Base-by-base conservation (phyloP, 257 asterid genomes). In the Striga asiatica region DNA sequence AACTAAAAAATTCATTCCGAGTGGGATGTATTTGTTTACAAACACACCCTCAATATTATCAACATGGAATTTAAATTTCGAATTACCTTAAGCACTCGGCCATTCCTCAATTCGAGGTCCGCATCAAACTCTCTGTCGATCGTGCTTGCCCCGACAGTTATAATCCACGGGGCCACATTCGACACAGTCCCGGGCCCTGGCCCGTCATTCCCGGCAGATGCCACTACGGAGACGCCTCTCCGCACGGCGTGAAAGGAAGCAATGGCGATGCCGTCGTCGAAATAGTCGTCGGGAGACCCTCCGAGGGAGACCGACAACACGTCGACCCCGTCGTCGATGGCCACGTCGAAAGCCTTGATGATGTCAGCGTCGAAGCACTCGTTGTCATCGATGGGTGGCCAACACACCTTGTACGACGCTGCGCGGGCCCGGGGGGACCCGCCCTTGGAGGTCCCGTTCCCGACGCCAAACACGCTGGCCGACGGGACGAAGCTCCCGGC, bases 351-450 rank as follows among this genome's bases (percentile, higher is more conserved):
- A 22, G 70, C 94, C 28, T 73, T 54, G 45, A 86, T 0, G 12
- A 81, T 61, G 45, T 89, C 98, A 2, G 85, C 72, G 1, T 74
- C 87, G 1, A 29, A 50, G 72, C 98, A 89, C 10, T 45, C 76
- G 4, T 11, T 1, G 0, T 28, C 66, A 0, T 37, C 13, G 1
- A 57, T n/a, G 0, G 50, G 54, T 1, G 71, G 68, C 79, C 81
- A 89, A 56, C 96, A 86, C 0, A 78, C 78, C 62, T 72, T 83
- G 77, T 89, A 86, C 0, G 82, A 16, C 2, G 94, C 96, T 1
- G 78, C 93, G 18, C 95, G 71, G 5, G 96, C 83, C 14, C 6
- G 39, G 0, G 98, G 98, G 0, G 96, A 74, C 1, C 98, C 98
- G 0, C 96, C 96, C 61, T 81, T 89, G 0, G 80, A 88, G 0